These are phyloP conservation scores for Voacanga thouarsii DNA, from an alignment of 257 asterid genomes.

Conservation along the genomic window DNA sequence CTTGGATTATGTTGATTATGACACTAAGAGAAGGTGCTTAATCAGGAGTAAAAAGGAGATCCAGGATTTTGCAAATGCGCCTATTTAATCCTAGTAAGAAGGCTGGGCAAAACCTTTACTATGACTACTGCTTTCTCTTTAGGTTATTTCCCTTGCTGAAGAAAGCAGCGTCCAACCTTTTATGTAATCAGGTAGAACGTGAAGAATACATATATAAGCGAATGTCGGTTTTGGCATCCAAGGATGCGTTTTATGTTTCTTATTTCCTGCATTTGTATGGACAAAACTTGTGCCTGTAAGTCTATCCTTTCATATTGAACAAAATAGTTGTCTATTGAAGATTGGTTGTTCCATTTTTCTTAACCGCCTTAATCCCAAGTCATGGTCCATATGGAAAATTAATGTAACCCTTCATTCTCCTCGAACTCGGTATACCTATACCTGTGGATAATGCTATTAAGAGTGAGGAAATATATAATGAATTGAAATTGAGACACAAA, in stretches of 20 bases:
- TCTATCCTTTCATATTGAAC: no score
- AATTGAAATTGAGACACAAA: no score
- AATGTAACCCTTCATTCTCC: no score
- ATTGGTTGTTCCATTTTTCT: no score
- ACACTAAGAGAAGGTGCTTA: constrained; percentile 29
- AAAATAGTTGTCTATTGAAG: no score
- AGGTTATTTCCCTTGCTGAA: not conserved
- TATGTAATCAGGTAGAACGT: not conserved
- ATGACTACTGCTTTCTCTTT: not conserved
- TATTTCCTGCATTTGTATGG: not conserved
- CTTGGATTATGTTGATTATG: constrained; percentile 37
- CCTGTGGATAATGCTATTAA: no score
- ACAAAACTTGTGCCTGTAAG: not conserved
- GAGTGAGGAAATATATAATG: no score
- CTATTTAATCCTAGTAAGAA: constrained; percentile 8
- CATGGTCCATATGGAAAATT: no score
- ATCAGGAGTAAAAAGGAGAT: constrained; percentile 36
- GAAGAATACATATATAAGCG: not conserved
- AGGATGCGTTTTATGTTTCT: no score
- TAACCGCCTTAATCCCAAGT: no score
- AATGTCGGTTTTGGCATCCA: not conserved
- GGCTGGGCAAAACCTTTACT: not conserved
- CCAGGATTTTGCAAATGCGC: constrained; percentile 30
- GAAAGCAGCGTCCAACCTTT: not conserved
- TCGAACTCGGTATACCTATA: no score